Base-by-base conservation (phyloP, 2,329 filamentous ascomycete genomes). In the Raffaelea arxii region DNA sequence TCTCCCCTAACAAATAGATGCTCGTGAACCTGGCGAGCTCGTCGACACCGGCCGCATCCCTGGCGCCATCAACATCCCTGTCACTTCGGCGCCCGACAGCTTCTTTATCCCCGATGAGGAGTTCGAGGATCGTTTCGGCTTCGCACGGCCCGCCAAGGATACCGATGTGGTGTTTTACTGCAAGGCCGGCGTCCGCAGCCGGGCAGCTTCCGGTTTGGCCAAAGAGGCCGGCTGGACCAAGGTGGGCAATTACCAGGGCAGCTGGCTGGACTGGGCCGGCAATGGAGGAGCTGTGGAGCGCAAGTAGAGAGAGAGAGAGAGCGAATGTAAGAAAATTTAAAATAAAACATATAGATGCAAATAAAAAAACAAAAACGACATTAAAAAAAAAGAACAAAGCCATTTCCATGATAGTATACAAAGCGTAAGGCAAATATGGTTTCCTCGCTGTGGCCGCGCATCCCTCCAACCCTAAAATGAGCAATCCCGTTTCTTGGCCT, bases 181-280 rank as follows among this genome's bases (percentile, higher is more conserved):
- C 68, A 94, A 88, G 68, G 82, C 90, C 0, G 92, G 92, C 2
- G 86, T 97, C 53, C 74, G 92, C 60, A 88, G 86, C 55, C 71
- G 74, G 40, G 78, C 85, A 1, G 90, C 90, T 6, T 89, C 89
- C 6, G 73, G 76, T 53, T 64, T 96, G 62, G 92, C 92, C 25
- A 70, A 72, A 56, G 75, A 85, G 59, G 83, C 81, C 2, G 91
- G 91, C 10, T 97, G 86, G 74, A 65, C 67, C 42, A 76, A 74
- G 7, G 78, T 86, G 0, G 78, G 78, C 19, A 84, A 89, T 66
- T 91, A 87, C 59, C 69, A 73, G 2, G 86, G 85, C 2, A 86
- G 81, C 60, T 90, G 82, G 83, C 41, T 86, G 53, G 91, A 97
- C 61, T 97, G 92, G 92, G 72, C 72, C 52, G 75, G 66, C 58